phyloP scores from a whole-genome alignment of 148 eudicot species.

The Nepenthes mirabilis region DNA sequence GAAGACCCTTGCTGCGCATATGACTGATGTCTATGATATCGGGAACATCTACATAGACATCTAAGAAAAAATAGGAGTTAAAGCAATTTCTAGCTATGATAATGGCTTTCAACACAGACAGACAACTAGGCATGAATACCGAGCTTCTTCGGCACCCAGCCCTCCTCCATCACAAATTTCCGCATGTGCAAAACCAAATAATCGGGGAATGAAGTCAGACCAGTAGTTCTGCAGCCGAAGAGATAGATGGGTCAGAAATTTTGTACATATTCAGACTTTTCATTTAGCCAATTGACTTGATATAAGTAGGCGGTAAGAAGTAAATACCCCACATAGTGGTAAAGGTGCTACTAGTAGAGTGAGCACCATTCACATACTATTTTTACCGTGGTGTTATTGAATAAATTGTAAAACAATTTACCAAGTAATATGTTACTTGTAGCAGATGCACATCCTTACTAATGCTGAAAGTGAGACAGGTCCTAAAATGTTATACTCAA shows the following conservation, averaged over 20 bases:
- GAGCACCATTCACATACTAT: too few species aligned
- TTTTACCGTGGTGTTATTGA: too few species aligned
- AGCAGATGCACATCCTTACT: too few species aligned
- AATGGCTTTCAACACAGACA: background rate
- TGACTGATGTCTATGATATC: conserved; percentile 76
- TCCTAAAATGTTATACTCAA: too few species aligned
- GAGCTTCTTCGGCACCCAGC: conserved; percentile 98
- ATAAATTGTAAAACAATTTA: too few species aligned
- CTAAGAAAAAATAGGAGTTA: conserved; percentile 21
- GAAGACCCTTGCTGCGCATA: conserved; percentile 96
- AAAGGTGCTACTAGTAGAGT: too few species aligned
- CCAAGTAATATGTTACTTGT: too few species aligned
- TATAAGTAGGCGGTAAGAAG: too few species aligned
- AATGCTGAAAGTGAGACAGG: too few species aligned
- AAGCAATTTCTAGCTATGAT: background rate
- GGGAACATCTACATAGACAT: conserved; percentile 94
- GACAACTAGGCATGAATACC: conserved; percentile 26
- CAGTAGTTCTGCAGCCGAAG: conserved; percentile 50
- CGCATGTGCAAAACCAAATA: conserved; percentile 97
- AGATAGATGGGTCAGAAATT: background rate
- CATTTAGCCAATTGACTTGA: too few species aligned
- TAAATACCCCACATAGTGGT: too few species aligned
- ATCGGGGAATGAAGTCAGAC: conserved; percentile 93
- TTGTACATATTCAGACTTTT: too few species aligned
- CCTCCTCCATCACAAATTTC: conserved; percentile 92